Percentiles rank a stretch among this genome's conserved stretches.
Conservation (phyloP, 192 early-diverging fungal species). For the Backusella westeae region DNA sequence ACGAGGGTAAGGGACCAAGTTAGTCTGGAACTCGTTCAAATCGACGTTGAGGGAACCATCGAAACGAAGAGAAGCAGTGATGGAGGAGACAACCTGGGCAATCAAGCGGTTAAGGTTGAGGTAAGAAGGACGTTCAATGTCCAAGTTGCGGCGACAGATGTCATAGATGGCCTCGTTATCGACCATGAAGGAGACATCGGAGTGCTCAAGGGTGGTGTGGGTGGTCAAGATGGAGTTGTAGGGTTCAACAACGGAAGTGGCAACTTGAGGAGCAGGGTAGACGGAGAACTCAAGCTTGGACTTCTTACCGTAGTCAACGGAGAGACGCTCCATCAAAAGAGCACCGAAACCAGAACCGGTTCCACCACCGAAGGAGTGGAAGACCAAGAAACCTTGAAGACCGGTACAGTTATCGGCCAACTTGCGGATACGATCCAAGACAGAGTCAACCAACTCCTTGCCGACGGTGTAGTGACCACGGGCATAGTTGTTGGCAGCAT, state of each 20-base stretch:
- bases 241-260: slow-evolving; percentile 96
- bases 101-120: slow-evolving; percentile 97
- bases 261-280: slow-evolving; percentile 97
- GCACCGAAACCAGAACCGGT: slow-evolving; percentile 99
- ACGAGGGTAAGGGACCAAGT: slow-evolving; percentile 99
- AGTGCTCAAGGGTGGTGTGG: slow-evolving; percentile 98
- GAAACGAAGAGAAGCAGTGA: slow-evolving; percentile 99
- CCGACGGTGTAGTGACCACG: slow-evolving; percentile 99
- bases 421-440: slow-evolving; percentile 96
- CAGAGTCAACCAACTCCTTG: slow-evolving; percentile 97
- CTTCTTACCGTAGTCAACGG: slow-evolving; percentile 99
- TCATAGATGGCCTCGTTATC: slow-evolving; percentile 99
- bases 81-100: slow-evolving; percentile 98
- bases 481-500: slow-evolving; percentile 99
- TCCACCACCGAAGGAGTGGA: slow-evolving; percentile 99
- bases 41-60: slow-evolving; percentile 98
- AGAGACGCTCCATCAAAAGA: slow-evolving; percentile 95
- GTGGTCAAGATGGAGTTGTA: slow-evolving; percentile 99
- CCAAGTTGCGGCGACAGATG: slow-evolving; percentile 97
- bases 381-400: slow-evolving; percentile 98
- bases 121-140: slow-evolving; percentile 96
- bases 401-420: slow-evolving; percentile 97
- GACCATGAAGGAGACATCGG: slow-evolving; percentile 99
- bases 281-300: slow-evolving; percentile 99
- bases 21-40: slow-evolving; percentile 99